These are phyloP conservation scores for Paraphaeosphaeria sporulosa DNA, from an alignment of 2,329 filamentous ascomycete genomes.

Conservation along the genomic window DNA sequence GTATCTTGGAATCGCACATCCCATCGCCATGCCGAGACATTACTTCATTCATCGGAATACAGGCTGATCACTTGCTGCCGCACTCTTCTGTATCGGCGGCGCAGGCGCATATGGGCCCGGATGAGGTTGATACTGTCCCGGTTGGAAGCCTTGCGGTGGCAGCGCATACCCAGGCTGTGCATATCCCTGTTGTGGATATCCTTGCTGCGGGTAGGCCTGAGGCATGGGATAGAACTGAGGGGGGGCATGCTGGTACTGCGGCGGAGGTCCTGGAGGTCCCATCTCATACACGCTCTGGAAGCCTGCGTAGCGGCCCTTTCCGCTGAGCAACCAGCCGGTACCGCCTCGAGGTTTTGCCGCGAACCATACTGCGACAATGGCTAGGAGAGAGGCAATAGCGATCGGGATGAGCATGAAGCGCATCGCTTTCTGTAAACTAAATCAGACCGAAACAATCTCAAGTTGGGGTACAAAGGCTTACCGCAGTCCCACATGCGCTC, in stretches of 20 bases:
- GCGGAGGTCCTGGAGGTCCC: conserved; percentile 14
- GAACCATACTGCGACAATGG: conserved; percentile 29
- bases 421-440: conserved; percentile 28
- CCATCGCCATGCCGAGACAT: too few relatives aligned
- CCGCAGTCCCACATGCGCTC: conserved; percentile 32
- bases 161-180: neutral
- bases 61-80: neutral
- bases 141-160: conserved; percentile 5
- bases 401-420: conserved; percentile 35
- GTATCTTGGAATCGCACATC: too few relatives aligned
- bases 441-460: neutral
- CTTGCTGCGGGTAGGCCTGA: conserved; percentile 3
- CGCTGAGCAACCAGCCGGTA: conserved; percentile 35
- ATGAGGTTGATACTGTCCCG: neutral
- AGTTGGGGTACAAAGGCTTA: conserved; percentile 15
- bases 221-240: conserved; percentile 6
- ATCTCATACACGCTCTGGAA: conserved; percentile 38
- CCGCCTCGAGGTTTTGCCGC: conserved; percentile 37
- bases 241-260: conserved; percentile 6
- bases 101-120: neutral
- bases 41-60: neutral
- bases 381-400: conserved; percentile 27
- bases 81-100: conserved; percentile 1
- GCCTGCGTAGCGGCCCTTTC: conserved; percentile 37
- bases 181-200: neutral